Percentiles rank a stretch among this genome's conserved stretches.
These are phyloP conservation scores for Tuber aestivum DNA, from an alignment of 495 filamentous ascomycete species.

Conservation along the genomic window DNA sequence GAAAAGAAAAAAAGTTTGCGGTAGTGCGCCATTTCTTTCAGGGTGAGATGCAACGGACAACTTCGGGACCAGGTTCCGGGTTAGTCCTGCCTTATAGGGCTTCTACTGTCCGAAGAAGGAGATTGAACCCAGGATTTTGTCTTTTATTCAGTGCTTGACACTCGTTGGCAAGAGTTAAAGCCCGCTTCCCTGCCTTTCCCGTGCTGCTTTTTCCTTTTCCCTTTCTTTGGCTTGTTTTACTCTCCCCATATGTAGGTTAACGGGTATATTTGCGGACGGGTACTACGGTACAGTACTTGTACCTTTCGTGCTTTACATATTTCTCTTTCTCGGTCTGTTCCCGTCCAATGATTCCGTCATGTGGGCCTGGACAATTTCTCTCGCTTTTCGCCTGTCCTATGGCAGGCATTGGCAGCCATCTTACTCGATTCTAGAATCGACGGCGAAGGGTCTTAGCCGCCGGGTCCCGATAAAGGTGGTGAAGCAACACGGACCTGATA, in stretches of 20 bases:
- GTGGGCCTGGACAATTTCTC: neutral
- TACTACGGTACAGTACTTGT: too few relatives aligned
- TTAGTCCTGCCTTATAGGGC: neutral
- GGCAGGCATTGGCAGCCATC: neutral
- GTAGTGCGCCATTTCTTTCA: conserved; percentile 1
- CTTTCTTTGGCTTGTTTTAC: neutral
- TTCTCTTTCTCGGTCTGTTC: neutral
- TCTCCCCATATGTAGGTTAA: too few relatives aligned
- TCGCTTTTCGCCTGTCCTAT: neutral
- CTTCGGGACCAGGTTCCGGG: neutral
- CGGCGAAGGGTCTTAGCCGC: neutral
- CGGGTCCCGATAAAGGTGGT: neutral
- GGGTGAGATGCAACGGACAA: neutral
- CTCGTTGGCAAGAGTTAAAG: neutral
- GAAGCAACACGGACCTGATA: neutral
- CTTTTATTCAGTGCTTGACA: neutral
- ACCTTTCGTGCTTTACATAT: neutral
- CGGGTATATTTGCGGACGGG: too few relatives aligned
- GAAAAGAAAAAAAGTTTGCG: neutral
- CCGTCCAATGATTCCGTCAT: neutral
- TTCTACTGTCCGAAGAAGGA: neutral
- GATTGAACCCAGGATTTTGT: neutral
- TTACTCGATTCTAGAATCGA: neutral
- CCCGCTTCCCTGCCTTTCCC: neutral
- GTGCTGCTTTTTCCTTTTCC: neutral